phyloP scores from a whole-genome alignment of 1,284 basidiomycete genomes.

The Moniliella sp. region DNA sequence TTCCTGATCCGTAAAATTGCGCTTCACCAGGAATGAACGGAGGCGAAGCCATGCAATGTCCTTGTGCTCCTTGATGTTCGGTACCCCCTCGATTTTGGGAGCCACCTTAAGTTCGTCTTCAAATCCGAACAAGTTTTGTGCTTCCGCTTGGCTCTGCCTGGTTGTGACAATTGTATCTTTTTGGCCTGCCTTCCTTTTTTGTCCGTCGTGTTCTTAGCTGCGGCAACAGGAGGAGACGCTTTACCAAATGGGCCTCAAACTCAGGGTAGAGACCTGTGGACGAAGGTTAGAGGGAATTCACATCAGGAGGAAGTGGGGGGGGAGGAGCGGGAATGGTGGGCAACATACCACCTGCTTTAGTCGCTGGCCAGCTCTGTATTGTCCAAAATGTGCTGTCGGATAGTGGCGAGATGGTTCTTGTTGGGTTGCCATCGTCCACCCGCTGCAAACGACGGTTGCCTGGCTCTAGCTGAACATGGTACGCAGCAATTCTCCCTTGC shows the following conservation, averaged over 20 bases:
- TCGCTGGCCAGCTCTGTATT: slow-evolving; percentile 1
- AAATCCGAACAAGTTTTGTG: not conserved
- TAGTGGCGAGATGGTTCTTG: not conserved
- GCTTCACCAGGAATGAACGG: slow-evolving; percentile 1
- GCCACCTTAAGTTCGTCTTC: slow-evolving; percentile 1
- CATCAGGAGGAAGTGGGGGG: not conserved
- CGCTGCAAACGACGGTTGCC: not conserved
- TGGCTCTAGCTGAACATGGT: not conserved
- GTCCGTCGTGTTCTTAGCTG: too few relatives aligned
- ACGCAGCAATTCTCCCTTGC: slow-evolving; percentile 1
- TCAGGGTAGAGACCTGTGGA: not conserved
- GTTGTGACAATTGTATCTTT: not conserved
- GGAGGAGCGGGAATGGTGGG: not conserved
- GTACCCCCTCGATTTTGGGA: slow-evolving; percentile 1
- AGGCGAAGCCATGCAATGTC: slow-evolving; percentile 11
- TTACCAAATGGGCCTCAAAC: not conserved
- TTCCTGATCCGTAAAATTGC: slow-evolving; percentile 1
- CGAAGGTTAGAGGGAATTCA: not conserved
- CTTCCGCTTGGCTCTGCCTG: slow-evolving; percentile 1
- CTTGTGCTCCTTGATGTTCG: not conserved
- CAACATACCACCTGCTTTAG: not conserved
- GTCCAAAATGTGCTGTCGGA: slow-evolving; percentile 2
- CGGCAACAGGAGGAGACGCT: not conserved
- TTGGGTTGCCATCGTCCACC: slow-evolving; percentile 2
- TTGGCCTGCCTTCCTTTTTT: too few relatives aligned